phyloP scores from a whole-genome alignment of 495 filamentous ascomycete species.

The Tirmania nivea region DNA sequence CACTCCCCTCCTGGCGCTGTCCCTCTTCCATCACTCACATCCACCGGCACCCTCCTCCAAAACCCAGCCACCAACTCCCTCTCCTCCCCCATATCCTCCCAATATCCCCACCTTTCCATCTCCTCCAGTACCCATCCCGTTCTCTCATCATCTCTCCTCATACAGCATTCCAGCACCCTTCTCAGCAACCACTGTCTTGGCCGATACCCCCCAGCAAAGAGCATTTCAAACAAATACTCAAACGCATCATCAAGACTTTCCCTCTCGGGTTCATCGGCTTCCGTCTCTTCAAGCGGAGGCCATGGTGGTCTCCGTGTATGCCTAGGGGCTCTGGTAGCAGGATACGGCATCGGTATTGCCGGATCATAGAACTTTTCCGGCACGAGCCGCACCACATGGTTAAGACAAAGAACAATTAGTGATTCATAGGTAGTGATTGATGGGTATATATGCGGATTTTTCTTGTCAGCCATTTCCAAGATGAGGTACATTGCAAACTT shows the following conservation, averaged over 20 bases:
- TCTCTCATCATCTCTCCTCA: slow-evolving; percentile 23
- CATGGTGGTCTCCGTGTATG: not conserved
- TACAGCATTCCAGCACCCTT: slow-evolving; percentile 25
- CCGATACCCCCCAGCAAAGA: slow-evolving; percentile 10
- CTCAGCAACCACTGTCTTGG: slow-evolving; percentile 23
- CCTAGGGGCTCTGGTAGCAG: not conserved
- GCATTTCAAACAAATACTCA: slow-evolving; percentile 35
- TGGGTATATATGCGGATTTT: slow-evolving; percentile 23
- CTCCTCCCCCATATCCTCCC: not conserved
- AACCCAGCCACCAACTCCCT: not conserved
- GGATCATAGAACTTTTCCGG: slow-evolving; percentile 29
- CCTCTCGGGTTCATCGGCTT: not conserved
- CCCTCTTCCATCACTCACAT: not conserved
- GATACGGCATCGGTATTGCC: not conserved
- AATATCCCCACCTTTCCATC: slow-evolving; percentile 15
- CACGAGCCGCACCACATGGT: slow-evolving; percentile 43
- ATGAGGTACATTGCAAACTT: slow-evolving; percentile 45
- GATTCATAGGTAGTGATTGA: slow-evolving; percentile 23
- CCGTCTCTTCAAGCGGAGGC: not conserved
- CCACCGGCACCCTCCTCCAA: not conserved
- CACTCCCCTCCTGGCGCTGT: not conserved
- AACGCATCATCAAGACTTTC: slow-evolving; percentile 23
- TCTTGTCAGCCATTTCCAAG: slow-evolving; percentile 47
- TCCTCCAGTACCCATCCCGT: slow-evolving; percentile 24
- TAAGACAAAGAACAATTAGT: slow-evolving; percentile 37